Base-by-base conservation (phyloP, 2,329 filamentous ascomycete genomes). In the Chalaropsis thielavioides region DNA sequence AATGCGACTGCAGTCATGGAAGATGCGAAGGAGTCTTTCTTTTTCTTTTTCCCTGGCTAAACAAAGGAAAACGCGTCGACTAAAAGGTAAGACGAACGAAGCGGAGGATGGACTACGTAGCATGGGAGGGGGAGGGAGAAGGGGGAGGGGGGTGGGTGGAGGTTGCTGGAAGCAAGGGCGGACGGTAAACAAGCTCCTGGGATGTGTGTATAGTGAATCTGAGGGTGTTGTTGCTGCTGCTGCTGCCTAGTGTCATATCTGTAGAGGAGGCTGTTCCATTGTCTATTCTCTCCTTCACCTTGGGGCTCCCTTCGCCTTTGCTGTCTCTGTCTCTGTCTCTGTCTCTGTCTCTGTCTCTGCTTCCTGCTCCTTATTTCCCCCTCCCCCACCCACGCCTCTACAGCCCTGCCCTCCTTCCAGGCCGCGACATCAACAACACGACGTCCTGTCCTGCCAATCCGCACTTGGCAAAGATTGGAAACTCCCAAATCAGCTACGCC, bases 11-110 rank as follows among this genome's bases (percentile, higher is more conserved):
- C n/a, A n/a, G n/a, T n/a, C n/a, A n/a, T n/a, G n/a, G 10, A 41
- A 60, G n/a, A 11, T 38, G 19, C n/a, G 35, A 60, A 40, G 27
- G 44, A 40, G 44, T 27, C 49, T 43, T 22, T 17, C 49, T 64
- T 56, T 40, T 64, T 64, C 43, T 40, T 64, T 43, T 56, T 64
- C 7, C 17, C 43, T 41, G 44, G 38, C 62, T 31, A 43, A 61
- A 35, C 22, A 61, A 46, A 46, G 19, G 13, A 15, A 61, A 43
- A 46, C 59, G 41, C 59, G 41, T 27, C 13, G 15, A 44, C 38
- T 27, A 46, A 61, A 43, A 15, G 15, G 22, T 24, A 24, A 61
- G 59, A 44, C 13, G 35, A n/a, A 60, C 22, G 40, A 41, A 41
- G 35, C 11, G 22, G 19, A 61, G 6, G 24, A 22, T 17, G 19